These are phyloP conservation scores for Sarocladiaceae sp. DNA, from an alignment of 2,329 filamentous ascomycete genomes.

Conservation along the genomic window DNA sequence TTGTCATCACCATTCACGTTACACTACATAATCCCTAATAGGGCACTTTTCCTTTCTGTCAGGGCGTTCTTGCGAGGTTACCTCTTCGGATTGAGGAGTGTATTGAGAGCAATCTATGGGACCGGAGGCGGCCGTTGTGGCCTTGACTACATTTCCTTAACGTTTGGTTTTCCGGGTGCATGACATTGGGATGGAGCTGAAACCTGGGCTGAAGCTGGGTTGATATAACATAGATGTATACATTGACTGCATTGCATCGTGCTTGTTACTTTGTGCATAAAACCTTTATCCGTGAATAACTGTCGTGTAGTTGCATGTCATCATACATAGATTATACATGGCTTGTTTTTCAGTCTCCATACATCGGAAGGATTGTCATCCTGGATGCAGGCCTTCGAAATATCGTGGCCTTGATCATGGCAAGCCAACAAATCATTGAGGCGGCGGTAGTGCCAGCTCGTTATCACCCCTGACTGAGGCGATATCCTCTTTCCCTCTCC, in stretches of 20 bases:
- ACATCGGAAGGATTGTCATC: too few species aligned
- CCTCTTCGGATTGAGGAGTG: not conserved
- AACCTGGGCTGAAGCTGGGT: not conserved
- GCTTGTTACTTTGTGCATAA: too few species aligned
- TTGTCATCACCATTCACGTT: not conserved
- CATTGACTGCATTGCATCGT: too few species aligned
- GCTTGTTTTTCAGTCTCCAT: too few species aligned
- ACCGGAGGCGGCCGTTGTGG: not conserved
- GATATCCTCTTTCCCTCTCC: conserved; percentile 27
- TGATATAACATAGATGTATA: conserved; percentile 3
- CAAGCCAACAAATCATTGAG: too few species aligned
- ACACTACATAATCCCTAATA: not conserved
- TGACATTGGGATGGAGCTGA: not conserved
- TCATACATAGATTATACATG: too few species aligned
- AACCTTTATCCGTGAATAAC: too few species aligned
- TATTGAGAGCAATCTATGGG: not conserved
- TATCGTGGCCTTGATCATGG: not conserved
- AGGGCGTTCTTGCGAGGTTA: conserved; percentile 3
- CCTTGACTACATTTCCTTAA: not conserved
- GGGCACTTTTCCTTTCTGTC: not conserved
- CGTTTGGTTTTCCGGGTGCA: not conserved
- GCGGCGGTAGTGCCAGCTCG: conserved; percentile 20
- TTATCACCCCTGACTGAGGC: conserved; percentile 18
- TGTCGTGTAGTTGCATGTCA: too few species aligned
- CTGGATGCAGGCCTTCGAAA: not conserved